These are phyloP conservation scores for Cystofilobasidium capitatum DNA, from an alignment of 768 basidiomycete species.

Conservation along the genomic window DNA sequence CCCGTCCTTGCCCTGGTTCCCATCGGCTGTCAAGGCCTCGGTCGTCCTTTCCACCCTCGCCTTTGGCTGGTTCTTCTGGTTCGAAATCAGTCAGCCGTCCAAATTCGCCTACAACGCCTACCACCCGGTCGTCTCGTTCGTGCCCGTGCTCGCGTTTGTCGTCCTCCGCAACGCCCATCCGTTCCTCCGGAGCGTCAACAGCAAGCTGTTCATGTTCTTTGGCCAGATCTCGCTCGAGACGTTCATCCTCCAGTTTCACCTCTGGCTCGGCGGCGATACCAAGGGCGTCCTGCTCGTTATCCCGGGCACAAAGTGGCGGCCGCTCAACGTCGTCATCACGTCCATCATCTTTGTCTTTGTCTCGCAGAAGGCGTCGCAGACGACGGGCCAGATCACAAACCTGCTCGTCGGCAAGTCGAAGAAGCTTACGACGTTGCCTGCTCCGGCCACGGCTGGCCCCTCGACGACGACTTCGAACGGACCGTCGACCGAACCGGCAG, in stretches of 20 bases:
- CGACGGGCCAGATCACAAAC: constrained; percentile 61
- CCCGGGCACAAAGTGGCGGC: constrained; percentile 61
- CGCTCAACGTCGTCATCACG: constrained; percentile 68
- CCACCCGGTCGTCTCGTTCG: constrained; percentile 71
- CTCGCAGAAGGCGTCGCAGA: constrained; percentile 63
- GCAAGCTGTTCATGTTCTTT: constrained; percentile 63
- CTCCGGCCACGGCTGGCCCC: neutral
- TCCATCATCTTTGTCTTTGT: constrained; percentile 71
- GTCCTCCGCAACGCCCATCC: constrained; percentile 65
- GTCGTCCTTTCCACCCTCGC: constrained; percentile 49
- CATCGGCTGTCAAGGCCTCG: constrained; percentile 46
- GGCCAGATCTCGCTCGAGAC: constrained; percentile 83
- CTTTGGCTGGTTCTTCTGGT: constrained; percentile 68
- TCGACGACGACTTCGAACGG: neutral
- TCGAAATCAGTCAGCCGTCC: constrained; percentile 63
- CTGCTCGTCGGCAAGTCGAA: constrained; percentile 41
- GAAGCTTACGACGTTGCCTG: constrained; percentile 13
- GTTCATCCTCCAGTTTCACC: constrained; percentile 77
- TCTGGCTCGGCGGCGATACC: constrained; percentile 76
- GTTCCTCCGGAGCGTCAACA: constrained; percentile 59
- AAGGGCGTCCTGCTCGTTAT: constrained; percentile 67
- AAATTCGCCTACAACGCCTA: constrained; percentile 79
- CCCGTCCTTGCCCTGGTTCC: constrained; percentile 62
- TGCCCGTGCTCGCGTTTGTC: constrained; percentile 70
- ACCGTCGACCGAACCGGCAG: neutral